Evolutionary conservation across 2,329 filamentous ascomycete genomes (phyloP), one percentile per base, ranked within the genome.

Genomic region (Calonectria ilicicola): DNA sequence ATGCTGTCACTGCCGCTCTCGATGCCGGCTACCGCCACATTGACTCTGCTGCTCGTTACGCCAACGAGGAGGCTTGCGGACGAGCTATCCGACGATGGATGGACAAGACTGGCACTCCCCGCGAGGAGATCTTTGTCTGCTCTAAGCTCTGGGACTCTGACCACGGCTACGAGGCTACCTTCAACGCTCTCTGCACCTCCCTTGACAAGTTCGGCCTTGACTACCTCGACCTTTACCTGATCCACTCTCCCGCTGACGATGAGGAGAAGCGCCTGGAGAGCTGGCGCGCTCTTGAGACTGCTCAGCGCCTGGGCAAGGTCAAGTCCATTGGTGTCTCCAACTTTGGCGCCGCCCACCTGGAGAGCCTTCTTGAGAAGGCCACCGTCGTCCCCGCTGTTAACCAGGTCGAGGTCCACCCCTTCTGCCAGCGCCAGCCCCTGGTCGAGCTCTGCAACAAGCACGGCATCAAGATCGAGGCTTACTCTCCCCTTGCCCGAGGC

Each of bases 361-460:
- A 91, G 81, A 80, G 84, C n/a, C 83, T 92, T 35, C 83, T 92
- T 2, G 78, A 87, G 77, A 89, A 91, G 8, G 90, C 91, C 49
- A 87, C 86, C 67, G 83, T 93, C 66, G 80, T 87, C 0, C 94
- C 94, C 0, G 91, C 90, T 6, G 89, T 93, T 75, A 95, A 96
- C 86, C 94, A 96, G 87, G 93, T 96, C 79, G 94, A 96, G 85
- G 91, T 91, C 76, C 93, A 96, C 83, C 93, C 94, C 1, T 94
- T 94, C 82, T 87, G 93, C 72, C 92, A 93, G 82, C 92, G 92
- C 80, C 86, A 87, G 40, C 85, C 87, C 58, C 84, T 93, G 8
- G 76, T 93, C 32, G 83, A 87, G 29, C 93, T 89, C 82, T 89
- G 88, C 82, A 85, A 86, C 74, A 83, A 88, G 78, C 83, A 92